Percentiles rank a stretch among this genome's conserved stretches.
Conservation (phyloP, 257 asterid species). For the Avicennia marina region DNA sequence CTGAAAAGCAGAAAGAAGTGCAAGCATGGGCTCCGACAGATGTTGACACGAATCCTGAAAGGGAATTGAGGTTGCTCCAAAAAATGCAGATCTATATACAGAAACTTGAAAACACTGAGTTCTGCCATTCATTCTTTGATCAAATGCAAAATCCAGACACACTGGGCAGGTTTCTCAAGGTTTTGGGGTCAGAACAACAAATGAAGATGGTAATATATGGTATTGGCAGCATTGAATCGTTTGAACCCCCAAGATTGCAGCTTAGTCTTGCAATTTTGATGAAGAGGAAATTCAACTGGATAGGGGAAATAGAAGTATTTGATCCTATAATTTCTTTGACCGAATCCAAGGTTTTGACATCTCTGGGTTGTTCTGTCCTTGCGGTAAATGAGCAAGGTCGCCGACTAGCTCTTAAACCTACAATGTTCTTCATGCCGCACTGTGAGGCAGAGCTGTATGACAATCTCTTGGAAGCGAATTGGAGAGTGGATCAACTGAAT, state of each 20-base stretch:
- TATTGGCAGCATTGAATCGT: constrained; percentile 85
- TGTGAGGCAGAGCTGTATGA: constrained; percentile 72
- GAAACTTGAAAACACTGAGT: constrained; percentile 47
- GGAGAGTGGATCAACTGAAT: constrained; percentile 41
- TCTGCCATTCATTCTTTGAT: constrained; percentile 33
- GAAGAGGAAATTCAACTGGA: constrained; percentile 68
- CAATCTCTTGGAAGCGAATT: constrained; percentile 66
- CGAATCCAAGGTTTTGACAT: constrained; percentile 58
- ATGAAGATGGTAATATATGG: constrained; percentile 84
- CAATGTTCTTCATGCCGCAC: constrained; percentile 91
- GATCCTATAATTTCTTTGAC: constrained; percentile 74
- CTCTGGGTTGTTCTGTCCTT: constrained; percentile 73
- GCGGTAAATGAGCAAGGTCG: constrained; percentile 76
- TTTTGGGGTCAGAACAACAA: constrained; percentile 47
- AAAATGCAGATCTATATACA: constrained; percentile 47
- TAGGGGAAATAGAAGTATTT: constrained; percentile 70
- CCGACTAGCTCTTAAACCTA: constrained; percentile 51
- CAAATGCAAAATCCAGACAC: constrained; percentile 47
- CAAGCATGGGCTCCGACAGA: constrained; percentile 60
- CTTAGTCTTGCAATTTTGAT: constrained; percentile 70
- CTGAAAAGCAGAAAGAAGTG: constrained; percentile 30
- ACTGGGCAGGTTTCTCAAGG: constrained; percentile 31
- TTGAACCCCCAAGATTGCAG: constrained; percentile 66
- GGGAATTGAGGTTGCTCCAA: constrained; percentile 54
- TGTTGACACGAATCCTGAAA: constrained; percentile 39